Evolutionary conservation across 306 rosid species (phyloP), one percentile per base, ranked within the genome.

Genomic region (Cicer judaicum): DNA sequence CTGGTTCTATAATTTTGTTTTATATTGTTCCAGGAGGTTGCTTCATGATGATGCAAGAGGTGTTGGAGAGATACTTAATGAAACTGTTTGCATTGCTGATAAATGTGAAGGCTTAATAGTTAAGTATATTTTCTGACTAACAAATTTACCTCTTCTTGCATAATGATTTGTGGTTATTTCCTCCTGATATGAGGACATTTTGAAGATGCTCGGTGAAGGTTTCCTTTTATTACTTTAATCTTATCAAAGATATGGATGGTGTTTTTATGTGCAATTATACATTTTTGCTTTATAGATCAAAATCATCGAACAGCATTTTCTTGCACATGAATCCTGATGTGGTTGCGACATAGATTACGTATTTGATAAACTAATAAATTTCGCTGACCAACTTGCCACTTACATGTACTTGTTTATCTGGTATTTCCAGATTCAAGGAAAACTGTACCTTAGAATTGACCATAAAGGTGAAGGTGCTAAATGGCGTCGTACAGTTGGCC

Each of bases 401-500:
- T 73, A 54, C 53, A 29, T 5, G 5, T 67, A 24, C 67, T 61
- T 7, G 49, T 80, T 34, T 62, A 10, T 78, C 49, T 74, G 38
- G 62, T 40, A 68, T 74, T 64, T 78, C 89, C 89, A 94, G 99
- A 85, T 91, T 76, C 92, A 83, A 81, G 99, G 97, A 72, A 94
- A 85, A 76, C 60, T 87, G 52, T 94, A 87, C 78, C 85, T 87
- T 83, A 83, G 91, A 87, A 79, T 94, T 46, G 99, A 94, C 64
- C 91, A 12, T 49, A 34, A 77, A 68, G 95, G 96, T 64, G 92
- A 90, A 70, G 97, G 97, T 75, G 89, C 96, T 53, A 88, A 85
- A 68, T 94, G 98, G 98, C 94, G 97, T 53, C 97, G 98, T 7
- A 83, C 95, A 44, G 84, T 87, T 65, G 98, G 97, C 81, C 98